Conservation (phyloP, 2,329 filamentous ascomycete species). For the Ambrosiella cleistominuta region DNA sequence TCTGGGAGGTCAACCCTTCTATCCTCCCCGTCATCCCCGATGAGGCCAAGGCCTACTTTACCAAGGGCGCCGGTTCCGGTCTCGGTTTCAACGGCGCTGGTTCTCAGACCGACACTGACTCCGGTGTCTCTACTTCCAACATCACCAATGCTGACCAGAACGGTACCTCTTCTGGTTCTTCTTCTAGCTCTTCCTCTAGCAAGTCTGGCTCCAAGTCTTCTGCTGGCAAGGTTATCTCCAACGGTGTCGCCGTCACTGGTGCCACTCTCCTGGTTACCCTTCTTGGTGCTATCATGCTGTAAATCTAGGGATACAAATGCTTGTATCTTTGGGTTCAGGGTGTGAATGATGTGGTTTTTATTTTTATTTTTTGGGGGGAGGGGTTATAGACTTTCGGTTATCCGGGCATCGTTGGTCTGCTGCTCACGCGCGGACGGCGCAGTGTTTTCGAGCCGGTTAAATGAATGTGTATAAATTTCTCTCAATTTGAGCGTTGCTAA, state of each 20-base stretch:
- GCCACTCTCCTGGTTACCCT: conserved; percentile 22
- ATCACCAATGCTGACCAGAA: conserved; percentile 18
- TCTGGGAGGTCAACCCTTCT: conserved; percentile 35
- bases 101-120: conserved; percentile 33
- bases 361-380: conserved; percentile 2
- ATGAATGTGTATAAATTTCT: conserved; percentile 13
- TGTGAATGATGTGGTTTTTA: background rate
- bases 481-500: background rate
- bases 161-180: conserved; percentile 6
- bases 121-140: conserved; percentile 29
- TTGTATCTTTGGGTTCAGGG: background rate
- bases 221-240: conserved; percentile 17
- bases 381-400: background rate
- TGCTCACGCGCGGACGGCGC: conserved; percentile 1
- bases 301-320: conserved; percentile 14
- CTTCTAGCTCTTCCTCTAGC: conserved; percentile 15
- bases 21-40: conserved; percentile 34
- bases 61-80: conserved; percentile 33
- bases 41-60: conserved; percentile 35
- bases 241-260: conserved; percentile 20
- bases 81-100: conserved; percentile 35
- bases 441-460: background rate
- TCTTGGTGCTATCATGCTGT: conserved; percentile 25
- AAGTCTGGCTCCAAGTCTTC: conserved; percentile 17
- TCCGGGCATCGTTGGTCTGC: background rate